Conservation (phyloP, 2,329 filamentous ascomycete genomes). For the Botryosphaeria dothidea region DNA sequence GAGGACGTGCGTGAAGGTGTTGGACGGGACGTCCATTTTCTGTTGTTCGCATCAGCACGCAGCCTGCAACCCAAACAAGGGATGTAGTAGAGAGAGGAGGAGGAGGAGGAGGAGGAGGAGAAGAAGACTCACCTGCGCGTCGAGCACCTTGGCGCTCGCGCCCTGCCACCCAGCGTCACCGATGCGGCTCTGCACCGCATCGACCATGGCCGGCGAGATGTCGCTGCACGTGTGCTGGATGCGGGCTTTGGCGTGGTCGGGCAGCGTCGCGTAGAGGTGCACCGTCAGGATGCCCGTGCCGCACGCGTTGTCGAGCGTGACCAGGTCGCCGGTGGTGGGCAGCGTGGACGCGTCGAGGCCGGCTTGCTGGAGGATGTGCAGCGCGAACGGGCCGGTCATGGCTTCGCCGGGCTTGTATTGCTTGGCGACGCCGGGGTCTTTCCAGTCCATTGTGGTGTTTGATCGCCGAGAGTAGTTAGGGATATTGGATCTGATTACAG, state of each 20-base stretch:
- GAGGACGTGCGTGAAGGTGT: constrained; percentile 33
- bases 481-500: no score
- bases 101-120: no score
- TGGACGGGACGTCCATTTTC: constrained; percentile 11
- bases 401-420: constrained; percentile 33
- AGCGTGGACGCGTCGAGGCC: constrained; percentile 24
- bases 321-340: constrained; percentile 23
- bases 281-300: constrained; percentile 54
- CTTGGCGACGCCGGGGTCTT: constrained; percentile 25
- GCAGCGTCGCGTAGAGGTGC: constrained; percentile 44
- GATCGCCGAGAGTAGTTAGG: neutral
- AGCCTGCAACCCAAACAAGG: no score
- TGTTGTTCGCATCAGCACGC: no score
- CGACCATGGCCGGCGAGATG: constrained; percentile 46
- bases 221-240: constrained; percentile 56
- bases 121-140: constrained; percentile 48
- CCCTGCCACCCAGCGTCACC: constrained; percentile 49
- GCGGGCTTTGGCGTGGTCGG: constrained; percentile 38
- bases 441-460: constrained; percentile 12
- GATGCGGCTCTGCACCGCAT: constrained; percentile 42
- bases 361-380: constrained; percentile 32
- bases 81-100: no score
- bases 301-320: constrained; percentile 56
- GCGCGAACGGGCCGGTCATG: constrained; percentile 33
- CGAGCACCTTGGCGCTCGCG: constrained; percentile 44